phyloP scores from a whole-genome alignment of 495 filamentous ascomycete genomes.

The Aspergillus saccharolyticus region DNA sequence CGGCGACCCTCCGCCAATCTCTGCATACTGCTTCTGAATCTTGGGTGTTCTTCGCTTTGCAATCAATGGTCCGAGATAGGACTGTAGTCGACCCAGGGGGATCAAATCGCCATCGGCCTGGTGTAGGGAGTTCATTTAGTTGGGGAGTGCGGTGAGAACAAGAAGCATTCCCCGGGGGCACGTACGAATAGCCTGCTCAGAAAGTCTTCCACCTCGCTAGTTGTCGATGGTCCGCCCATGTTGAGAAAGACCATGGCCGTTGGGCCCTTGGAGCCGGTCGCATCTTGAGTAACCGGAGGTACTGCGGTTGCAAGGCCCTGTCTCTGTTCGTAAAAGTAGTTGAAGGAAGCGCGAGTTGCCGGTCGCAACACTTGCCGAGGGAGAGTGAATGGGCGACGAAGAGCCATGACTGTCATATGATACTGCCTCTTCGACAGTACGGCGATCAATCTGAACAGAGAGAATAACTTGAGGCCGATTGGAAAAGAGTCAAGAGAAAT shows the following conservation, averaged over 20 bases:
- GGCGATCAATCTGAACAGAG: background rate
- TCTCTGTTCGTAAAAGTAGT: slow-evolving; percentile 24
- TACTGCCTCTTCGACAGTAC: background rate
- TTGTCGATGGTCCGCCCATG: slow-evolving; percentile 94
- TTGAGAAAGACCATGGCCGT: slow-evolving; percentile 99
- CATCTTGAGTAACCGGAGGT: slow-evolving; percentile 71
- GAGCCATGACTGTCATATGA: slow-evolving; percentile 27
- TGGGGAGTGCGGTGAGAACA: background rate
- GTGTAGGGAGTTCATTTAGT: background rate
- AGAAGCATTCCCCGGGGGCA: slow-evolving; percentile 5
- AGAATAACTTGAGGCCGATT: too few relatives aligned
- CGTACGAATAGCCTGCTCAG: slow-evolving; percentile 89
- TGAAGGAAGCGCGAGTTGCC: slow-evolving; percentile 20
- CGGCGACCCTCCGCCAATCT: slow-evolving; percentile 92
- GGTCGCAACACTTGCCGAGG: slow-evolving; percentile 31
- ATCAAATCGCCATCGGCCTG: slow-evolving; percentile 93
- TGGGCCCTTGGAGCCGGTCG: slow-evolving; percentile 55
- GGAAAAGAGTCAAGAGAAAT: background rate
- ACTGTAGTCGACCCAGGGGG: slow-evolving; percentile 88
- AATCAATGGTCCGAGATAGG: slow-evolving; percentile 84
- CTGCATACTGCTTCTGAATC: slow-evolving; percentile 90
- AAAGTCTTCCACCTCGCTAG: slow-evolving; percentile 82
- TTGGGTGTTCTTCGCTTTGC: slow-evolving; percentile 84
- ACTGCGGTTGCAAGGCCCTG: slow-evolving; percentile 57
- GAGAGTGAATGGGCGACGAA: slow-evolving; percentile 30